A percentile compares a stretch with the other conserved stretches of the same genome.
These are phyloP conservation scores for Candida mesenterica DNA, from an alignment of 1,139 yeast species.

Conservation along the genomic window DNA sequence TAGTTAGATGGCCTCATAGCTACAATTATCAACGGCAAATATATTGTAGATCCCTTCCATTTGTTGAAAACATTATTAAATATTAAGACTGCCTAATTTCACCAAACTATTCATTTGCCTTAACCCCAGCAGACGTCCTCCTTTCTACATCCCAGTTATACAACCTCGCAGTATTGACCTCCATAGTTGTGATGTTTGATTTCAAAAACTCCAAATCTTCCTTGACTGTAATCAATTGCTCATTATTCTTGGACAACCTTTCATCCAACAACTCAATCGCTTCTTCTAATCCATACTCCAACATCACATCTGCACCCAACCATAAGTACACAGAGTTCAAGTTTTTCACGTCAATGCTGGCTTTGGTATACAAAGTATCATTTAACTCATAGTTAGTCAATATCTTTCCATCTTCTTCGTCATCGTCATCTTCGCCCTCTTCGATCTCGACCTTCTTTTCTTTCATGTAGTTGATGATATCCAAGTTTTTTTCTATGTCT, in stretches of 20 bases:
- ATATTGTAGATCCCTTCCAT: no score
- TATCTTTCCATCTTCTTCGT: slow-evolving; percentile 38
- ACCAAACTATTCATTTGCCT: no score
- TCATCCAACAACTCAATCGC: slow-evolving; percentile 69
- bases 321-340: slow-evolving; percentile 69
- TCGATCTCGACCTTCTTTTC: slow-evolving; percentile 36
- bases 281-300: slow-evolving; percentile 88
- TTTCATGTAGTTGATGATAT: slow-evolving; percentile 62
- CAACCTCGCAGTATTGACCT: slow-evolving; percentile 92
- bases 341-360: slow-evolving; percentile 55
- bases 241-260: slow-evolving; percentile 62
- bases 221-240: slow-evolving; percentile 57
- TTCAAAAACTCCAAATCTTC: slow-evolving; percentile 88
- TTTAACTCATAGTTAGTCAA: slow-evolving; percentile 84
- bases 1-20: no score
- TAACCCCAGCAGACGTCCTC: no score
- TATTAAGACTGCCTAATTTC: no score
- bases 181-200: slow-evolving; percentile 95
- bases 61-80: no score
- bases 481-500: slow-evolving; percentile 81
- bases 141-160: slow-evolving; percentile 96
- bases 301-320: slow-evolving; percentile 98
- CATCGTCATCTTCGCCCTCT: slow-evolving; percentile 23
- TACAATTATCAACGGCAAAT: no score
- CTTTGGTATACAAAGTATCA: slow-evolving; percentile 87